Conservation (phyloP, 2,329 filamentous ascomycete species). For the Hypoxylon sp. region DNA sequence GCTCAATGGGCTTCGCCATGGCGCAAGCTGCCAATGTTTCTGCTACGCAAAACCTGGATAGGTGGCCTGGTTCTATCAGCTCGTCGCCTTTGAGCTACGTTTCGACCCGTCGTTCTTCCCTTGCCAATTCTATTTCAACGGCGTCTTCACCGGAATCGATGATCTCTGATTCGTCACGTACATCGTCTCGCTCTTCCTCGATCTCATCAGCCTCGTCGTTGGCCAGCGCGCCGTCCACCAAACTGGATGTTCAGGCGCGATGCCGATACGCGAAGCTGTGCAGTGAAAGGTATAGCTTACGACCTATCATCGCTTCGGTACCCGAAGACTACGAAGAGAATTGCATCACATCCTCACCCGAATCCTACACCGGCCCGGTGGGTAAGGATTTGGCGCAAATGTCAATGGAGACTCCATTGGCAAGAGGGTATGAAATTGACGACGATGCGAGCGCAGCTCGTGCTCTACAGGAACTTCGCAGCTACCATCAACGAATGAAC, state of each 20-base stretch:
- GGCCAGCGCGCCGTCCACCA: constrained; percentile 70
- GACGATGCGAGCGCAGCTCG: constrained; percentile 68
- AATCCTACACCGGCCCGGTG: constrained; percentile 67
- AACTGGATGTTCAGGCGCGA: constrained; percentile 72
- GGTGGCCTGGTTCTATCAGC: constrained; percentile 61
- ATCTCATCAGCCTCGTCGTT: constrained; percentile 73
- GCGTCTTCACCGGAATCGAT: constrained; percentile 76
- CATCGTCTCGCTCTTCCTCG: constrained; percentile 74
- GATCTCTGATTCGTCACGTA: constrained; percentile 72
- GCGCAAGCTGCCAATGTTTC: constrained; percentile 63
- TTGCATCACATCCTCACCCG: constrained; percentile 66
- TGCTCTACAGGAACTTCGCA: constrained; percentile 71
- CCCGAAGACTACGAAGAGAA: constrained; percentile 68
- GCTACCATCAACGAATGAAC: constrained; percentile 58
- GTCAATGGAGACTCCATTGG: constrained; percentile 62
- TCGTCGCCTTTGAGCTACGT: constrained; percentile 66
- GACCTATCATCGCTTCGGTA: constrained; percentile 67
- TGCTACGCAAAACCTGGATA: constrained; percentile 64
- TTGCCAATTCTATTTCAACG: constrained; percentile 72
- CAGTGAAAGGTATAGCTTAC: constrained; percentile 67
- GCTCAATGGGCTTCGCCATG: constrained; percentile 73
- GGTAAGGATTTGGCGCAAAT: constrained; percentile 64
- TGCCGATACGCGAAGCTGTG: constrained; percentile 70
- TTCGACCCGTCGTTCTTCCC: constrained; percentile 69
- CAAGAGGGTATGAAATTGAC: constrained; percentile 62